phyloP scores from a whole-genome alignment of 1,284 basidiomycete genomes.

The Cutaneotrichosporon sp. region DNA sequence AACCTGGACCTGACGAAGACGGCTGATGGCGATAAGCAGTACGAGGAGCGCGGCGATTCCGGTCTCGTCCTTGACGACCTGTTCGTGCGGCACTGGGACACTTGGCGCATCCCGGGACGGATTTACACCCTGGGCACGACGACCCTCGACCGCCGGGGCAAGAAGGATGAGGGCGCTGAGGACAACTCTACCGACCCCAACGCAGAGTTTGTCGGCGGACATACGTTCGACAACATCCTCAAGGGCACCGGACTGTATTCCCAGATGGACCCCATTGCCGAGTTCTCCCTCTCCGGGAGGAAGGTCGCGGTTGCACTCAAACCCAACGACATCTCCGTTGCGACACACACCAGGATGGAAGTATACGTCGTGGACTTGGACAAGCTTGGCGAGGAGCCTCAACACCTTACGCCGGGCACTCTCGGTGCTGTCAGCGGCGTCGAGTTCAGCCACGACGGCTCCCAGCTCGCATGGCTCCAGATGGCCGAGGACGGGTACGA shows the following conservation, averaged over 20 bases:
- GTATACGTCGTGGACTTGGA: slow-evolving; percentile 46
- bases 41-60: slow-evolving; percentile 64
- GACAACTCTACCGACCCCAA: slow-evolving; percentile 33
- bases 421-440: slow-evolving; percentile 75
- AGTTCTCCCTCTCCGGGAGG: slow-evolving; percentile 54
- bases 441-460: slow-evolving; percentile 61
- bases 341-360: slow-evolving; percentile 54
- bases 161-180: slow-evolving; percentile 28
- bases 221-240: slow-evolving; percentile 58
- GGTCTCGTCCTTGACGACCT: slow-evolving; percentile 73
- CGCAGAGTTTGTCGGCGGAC: slow-evolving; percentile 30
- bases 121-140: slow-evolving; percentile 43
- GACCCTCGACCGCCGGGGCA: slow-evolving; percentile 45
- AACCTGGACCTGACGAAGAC: slow-evolving; percentile 66
- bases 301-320: slow-evolving; percentile 79
- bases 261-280: slow-evolving; percentile 70
- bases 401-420: slow-evolving; percentile 64
- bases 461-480: slow-evolving; percentile 78
- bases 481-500: slow-evolving; percentile 82
- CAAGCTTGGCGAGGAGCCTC: slow-evolving; percentile 12
- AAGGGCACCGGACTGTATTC: slow-evolving; percentile 59
- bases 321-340: slow-evolving; percentile 64
- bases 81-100: slow-evolving; percentile 83
- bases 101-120: slow-evolving; percentile 70
- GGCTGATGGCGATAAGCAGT: slow-evolving; percentile 62